These are phyloP conservation scores for Madurella mycetomatis DNA, from an alignment of 2,329 filamentous ascomycete genomes.

Conservation along the genomic window DNA sequence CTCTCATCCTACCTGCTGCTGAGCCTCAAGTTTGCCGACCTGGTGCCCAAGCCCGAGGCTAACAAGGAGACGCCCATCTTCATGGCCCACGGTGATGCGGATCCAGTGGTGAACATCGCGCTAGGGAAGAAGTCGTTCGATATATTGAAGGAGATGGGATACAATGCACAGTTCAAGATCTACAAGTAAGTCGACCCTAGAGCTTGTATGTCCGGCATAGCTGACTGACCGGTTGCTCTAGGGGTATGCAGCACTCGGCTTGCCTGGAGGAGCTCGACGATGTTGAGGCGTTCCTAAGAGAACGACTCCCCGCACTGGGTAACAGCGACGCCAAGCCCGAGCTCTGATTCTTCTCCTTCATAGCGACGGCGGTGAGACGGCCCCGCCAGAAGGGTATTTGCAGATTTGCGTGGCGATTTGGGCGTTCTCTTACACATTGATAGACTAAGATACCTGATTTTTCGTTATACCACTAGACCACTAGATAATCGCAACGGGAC, in stretches of 20 bases:
- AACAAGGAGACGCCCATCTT: conserved; percentile 79
- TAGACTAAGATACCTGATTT: background rate
- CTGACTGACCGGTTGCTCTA: conserved; percentile 30
- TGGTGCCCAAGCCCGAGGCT: conserved; percentile 40
- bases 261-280: conserved; percentile 76
- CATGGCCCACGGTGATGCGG: conserved; percentile 80
- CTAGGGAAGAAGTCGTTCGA: conserved; percentile 67
- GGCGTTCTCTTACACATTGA: background rate
- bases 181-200: conserved; percentile 56
- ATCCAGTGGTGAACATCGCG: conserved; percentile 65
- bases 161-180: conserved; percentile 68
- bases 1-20: conserved; percentile 79
- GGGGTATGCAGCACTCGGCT: conserved; percentile 70
- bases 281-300: conserved; percentile 58
- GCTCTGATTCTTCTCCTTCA: conserved; percentile 23
- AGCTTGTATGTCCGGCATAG: background rate
- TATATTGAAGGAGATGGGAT: conserved; percentile 63
- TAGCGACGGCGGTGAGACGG: too few relatives aligned
- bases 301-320: conserved; percentile 42
- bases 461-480: background rate
- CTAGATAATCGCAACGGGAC: too few relatives aligned
- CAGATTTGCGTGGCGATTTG: background rate
- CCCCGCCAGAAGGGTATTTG: background rate
- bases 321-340: conserved; percentile 34
- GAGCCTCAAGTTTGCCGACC: conserved; percentile 41